A percentile compares a stretch with the other conserved stretches of the same genome.
Evolutionary conservation across 1,139 yeast genomes (phyloP).

Genomic region (Geotrichum reessii): DNA sequence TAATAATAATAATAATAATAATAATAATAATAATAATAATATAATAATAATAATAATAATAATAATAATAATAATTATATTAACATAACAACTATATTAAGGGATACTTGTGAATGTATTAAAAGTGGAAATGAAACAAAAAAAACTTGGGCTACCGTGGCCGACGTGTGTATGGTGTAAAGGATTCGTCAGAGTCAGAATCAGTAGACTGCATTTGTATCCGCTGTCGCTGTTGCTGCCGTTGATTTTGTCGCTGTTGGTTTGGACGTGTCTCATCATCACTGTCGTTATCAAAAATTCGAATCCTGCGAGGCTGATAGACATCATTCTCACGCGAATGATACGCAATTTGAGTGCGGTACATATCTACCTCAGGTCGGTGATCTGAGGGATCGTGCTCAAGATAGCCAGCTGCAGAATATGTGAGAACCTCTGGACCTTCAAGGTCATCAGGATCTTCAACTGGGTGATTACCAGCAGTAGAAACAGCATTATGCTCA

Average conservation of each 20-base stretch:
- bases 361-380: slow-evolving; percentile 13
- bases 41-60: too few species aligned
- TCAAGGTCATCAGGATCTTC: slow-evolving; percentile 1
- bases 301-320: not conserved
- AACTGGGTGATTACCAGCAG: not conserved
- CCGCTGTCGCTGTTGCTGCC: not conserved
- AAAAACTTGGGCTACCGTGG: not conserved
- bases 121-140: not conserved
- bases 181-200: not conserved
- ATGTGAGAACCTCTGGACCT: slow-evolving; percentile 10
- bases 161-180: not conserved
- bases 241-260: not conserved
- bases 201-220: too few species aligned
- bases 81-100: too few species aligned
- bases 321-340: slow-evolving; percentile 3
- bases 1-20: too few species aligned
- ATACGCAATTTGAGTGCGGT: slow-evolving; percentile 14
- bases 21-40: too few species aligned
- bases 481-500: not conserved
- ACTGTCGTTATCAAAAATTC: not conserved
- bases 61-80: too few species aligned
- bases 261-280: not conserved
- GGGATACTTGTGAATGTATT: too few species aligned
- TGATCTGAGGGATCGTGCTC: slow-evolving; percentile 10
- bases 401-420: slow-evolving; percentile 6